Conservation (phyloP, 106 monocot genomes). For the Dendrobium officinale region DNA sequence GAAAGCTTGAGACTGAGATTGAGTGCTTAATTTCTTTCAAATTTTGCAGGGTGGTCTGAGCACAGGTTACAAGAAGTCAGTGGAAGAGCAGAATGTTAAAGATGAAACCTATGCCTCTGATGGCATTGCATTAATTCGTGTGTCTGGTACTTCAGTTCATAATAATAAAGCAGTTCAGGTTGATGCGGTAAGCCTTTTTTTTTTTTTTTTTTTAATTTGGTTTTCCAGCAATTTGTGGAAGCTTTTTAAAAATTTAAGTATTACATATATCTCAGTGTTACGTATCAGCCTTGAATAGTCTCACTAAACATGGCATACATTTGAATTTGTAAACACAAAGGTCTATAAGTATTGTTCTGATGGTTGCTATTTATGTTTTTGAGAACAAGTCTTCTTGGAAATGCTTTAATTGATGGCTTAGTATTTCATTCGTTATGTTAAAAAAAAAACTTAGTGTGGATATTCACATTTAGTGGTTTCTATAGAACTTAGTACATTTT, state of each 20-base stretch:
- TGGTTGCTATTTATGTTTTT: too few relatives aligned
- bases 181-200: slow-evolving; percentile 50
- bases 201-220: not conserved
- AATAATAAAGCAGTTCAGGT: slow-evolving; percentile 88
- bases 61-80: slow-evolving; percentile 65
- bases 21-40: not conserved
- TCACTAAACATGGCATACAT: too few relatives aligned
- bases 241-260: not conserved
- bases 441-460: too few relatives aligned
- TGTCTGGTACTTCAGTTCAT: slow-evolving; percentile 57
- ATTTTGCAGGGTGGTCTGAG: slow-evolving; percentile 62
- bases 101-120: slow-evolving; percentile 73
- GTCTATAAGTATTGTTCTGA: too few relatives aligned
- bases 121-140: slow-evolving; percentile 57
- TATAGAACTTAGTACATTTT: too few relatives aligned
- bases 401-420: too few relatives aligned
- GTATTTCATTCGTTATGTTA: too few relatives aligned
- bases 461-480: too few relatives aligned
- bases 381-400: too few relatives aligned
- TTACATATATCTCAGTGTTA: too few relatives aligned
- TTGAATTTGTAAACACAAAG: too few relatives aligned
- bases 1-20: not conserved
- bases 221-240: not conserved
- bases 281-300: too few relatives aligned
- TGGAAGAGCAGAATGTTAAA: slow-evolving; percentile 44